Base-by-base conservation (phyloP, 148 eudicot species). In the Spergularia bocconei region DNA sequence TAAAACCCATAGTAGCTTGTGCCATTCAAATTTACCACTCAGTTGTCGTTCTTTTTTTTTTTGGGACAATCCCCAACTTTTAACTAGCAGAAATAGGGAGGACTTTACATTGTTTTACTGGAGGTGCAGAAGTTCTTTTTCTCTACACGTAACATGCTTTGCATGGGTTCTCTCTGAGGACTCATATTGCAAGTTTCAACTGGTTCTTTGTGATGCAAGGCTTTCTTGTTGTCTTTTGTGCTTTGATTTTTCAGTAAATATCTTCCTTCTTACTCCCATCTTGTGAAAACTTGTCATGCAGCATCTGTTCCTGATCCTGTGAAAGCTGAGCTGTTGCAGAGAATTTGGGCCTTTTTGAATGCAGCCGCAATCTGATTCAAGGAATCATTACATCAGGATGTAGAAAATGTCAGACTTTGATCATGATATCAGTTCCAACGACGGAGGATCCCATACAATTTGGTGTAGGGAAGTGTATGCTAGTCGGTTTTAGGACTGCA, bases 241-340 rank as follows among this genome's bases (percentile, higher is more conserved):
- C n/a, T 17, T 38, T 67, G 20, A 47, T 19, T 0, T 41, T 33
- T 38, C 52, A 9, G 60, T 47, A 16, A 10, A 51, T 10, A 9
- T 19, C 41, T 25, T 12, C 25, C 39, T 52, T 54, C 13, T 54
- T 7, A 52, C 41, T 14, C 52, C 52, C 8, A 1, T 64, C 52
- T 16, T 56, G 17, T 71, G 69, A 33, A 41, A 67, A 76, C 48
- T 63, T 63, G 39, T 33, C 33, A 38, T 86, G 88, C 87, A 90
- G 93, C 90, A 70, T 85, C 90, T 25, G 65, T 90, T 71, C 93
- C 91, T 23, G 93, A 85, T 79, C 72, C 88, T 0, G 84, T 90
- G 70, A 88, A 90, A 72, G 88, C 91, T 38, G 93, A 90, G 84
- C 83, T 90, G 79, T 81, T 90, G 88, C 88, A 90, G 77, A 82